A percentile compares a stretch with the other conserved stretches of the same genome.
Evolutionary conservation across 257 asterid genomes (phyloP).

Genomic region (Paraleonurus japonicus): DNA sequence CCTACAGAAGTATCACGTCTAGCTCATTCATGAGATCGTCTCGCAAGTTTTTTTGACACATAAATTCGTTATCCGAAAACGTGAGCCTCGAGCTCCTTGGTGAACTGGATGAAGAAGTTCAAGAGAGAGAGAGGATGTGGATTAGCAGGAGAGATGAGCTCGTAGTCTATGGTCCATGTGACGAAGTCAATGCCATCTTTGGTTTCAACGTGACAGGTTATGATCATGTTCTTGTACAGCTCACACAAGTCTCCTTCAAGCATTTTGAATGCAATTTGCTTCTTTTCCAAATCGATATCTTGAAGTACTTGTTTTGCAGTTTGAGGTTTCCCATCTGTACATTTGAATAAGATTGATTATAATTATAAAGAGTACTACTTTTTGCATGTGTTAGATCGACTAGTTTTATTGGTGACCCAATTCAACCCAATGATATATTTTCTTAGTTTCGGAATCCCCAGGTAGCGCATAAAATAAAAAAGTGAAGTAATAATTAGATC

Average conservation of each 20-base stretch:
- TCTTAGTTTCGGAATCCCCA: too few relatives aligned
- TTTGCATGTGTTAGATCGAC: too few relatives aligned
- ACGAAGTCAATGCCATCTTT: conserved; percentile 23
- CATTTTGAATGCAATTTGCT: conserved; percentile 21
- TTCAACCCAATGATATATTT: too few relatives aligned
- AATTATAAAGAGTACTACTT: too few relatives aligned
- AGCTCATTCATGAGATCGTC: too few relatives aligned
- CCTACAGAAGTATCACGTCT: too few relatives aligned
- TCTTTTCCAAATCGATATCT: conserved; percentile 28
- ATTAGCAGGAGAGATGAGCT: conserved; percentile 22
- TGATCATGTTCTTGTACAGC: conserved; percentile 29
- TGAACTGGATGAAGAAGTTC: conserved; percentile 28
- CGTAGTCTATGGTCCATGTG: conserved; percentile 42
- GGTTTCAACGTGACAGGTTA: conserved; percentile 32
- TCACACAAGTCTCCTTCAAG: conserved; percentile 35
- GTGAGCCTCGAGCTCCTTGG: conserved; percentile 35
- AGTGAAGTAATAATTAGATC: too few relatives aligned
- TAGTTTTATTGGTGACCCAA: too few relatives aligned
- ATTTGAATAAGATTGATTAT: not conserved
- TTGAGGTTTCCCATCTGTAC: conserved; percentile 28
- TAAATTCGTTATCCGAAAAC: conserved; percentile 16
- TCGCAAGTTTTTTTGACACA: too few relatives aligned
- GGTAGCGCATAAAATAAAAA: too few relatives aligned
- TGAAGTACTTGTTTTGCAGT: conserved; percentile 27
- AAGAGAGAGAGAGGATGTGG: conserved; percentile 24